Percentiles rank a stretch among this genome's conserved stretches.
Evolutionary conservation across 768 basidiomycete genomes (phyloP).

Genomic region (Leccinellum albellum): DNA sequence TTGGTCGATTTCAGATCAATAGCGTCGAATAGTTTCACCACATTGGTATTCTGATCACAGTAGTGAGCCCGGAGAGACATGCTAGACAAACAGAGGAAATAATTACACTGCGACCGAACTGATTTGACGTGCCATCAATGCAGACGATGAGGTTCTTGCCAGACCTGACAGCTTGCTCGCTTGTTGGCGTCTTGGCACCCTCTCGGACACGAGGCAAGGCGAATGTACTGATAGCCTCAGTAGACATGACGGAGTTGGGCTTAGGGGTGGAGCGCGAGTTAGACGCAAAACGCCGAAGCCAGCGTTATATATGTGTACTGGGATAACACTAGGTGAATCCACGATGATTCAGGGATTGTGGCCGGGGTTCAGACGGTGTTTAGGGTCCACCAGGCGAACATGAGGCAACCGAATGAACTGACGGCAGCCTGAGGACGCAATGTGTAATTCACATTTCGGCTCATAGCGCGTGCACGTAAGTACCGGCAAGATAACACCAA

Average conservation of each 20-base stretch:
- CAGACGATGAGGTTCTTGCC: neutral
- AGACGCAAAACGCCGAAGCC: neutral
- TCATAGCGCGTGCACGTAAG: too few species aligned
- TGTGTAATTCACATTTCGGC: too few species aligned
- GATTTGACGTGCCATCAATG: neutral
- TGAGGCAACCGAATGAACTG: too few species aligned
- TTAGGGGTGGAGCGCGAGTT: neutral
- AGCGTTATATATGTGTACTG: too few species aligned
- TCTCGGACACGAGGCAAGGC: neutral
- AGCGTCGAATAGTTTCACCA: neutral
- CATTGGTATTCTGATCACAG: neutral
- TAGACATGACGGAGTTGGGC: neutral
- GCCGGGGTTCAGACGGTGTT: too few species aligned
- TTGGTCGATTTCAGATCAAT: neutral
- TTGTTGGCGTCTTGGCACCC: neutral
- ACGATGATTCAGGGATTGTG: too few species aligned
- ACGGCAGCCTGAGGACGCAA: too few species aligned
- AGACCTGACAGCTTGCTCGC: neutral
- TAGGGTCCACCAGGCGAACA: too few species aligned
- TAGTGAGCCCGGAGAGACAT: neutral
- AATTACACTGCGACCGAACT: neutral
- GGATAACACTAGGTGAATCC: too few species aligned
- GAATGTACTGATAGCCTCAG: neutral
- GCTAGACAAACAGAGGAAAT: neutral
- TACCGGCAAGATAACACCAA: too few species aligned